These are phyloP conservation scores for Knoxdaviesia capensis DNA, from an alignment of 2,329 filamentous ascomycete genomes.

Conservation along the genomic window DNA sequence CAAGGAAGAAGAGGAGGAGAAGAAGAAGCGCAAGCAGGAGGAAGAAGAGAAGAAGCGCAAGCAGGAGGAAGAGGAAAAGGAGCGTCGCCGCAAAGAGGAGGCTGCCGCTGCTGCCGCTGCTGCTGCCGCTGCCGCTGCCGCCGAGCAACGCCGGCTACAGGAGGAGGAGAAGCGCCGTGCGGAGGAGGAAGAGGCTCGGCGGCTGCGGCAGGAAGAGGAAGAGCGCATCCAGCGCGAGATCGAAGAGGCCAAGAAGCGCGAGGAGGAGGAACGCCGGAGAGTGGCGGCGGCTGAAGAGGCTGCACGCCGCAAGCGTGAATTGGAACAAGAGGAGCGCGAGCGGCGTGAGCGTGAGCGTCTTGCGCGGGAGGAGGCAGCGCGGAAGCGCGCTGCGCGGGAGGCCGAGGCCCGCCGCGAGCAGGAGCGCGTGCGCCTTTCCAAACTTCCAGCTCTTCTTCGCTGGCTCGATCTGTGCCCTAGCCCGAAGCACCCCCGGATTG, in stretches of 20 bases:
- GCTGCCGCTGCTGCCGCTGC: neutral
- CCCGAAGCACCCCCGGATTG: conserved; percentile 27
- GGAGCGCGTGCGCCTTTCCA: conserved; percentile 31
- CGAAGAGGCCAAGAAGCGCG: conserved; percentile 10
- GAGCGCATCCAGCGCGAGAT: conserved; percentile 3
- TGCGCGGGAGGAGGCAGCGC: conserved; percentile 24
- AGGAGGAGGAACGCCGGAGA: conserved; percentile 14
- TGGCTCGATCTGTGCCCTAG: conserved; percentile 36
- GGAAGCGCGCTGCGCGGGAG: conserved; percentile 27
- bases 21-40: conserved; percentile 7
- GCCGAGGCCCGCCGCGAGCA: conserved; percentile 32
- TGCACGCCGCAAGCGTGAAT: neutral
- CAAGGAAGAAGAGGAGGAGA: conserved; percentile 11
- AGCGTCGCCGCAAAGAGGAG: conserved; percentile 6
- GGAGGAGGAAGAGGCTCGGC: conserved; percentile 14
- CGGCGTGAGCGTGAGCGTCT: conserved; percentile 26
- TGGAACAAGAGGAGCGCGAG: conserved; percentile 16
- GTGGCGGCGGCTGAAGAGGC: conserved; percentile 5
- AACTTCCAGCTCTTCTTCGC: conserved; percentile 36
- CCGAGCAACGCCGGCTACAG: conserved; percentile 3
- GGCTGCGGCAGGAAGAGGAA: conserved; percentile 11
- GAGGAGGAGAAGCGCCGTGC: conserved; percentile 7
- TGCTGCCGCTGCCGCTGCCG: neutral
- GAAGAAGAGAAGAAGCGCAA: conserved; percentile 8
- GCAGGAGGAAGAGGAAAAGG: conserved; percentile 5